Evolutionary conservation across 345 rosid genomes (phyloP).

Genomic region (Brassica carinata): DNA sequence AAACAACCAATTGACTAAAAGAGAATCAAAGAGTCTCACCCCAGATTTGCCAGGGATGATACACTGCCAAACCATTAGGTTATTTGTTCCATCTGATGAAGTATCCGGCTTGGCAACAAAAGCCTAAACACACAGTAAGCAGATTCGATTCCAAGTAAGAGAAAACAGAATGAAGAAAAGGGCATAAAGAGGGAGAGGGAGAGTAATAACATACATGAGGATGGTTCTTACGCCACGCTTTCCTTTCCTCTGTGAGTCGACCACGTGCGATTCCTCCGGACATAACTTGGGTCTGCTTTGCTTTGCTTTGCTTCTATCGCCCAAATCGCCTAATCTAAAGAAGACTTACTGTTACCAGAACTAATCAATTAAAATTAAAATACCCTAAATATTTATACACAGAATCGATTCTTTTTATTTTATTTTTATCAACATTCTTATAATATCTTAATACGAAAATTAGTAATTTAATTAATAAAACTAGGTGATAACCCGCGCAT

Average conservation of each 20-base stretch:
- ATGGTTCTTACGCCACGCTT: conserved; percentile 30
- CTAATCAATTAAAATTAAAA: neutral
- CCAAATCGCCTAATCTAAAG: neutral
- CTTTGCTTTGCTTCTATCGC: neutral
- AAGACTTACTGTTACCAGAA: neutral
- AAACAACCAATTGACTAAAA: neutral
- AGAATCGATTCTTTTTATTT: neutral
- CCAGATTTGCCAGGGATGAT: conserved; percentile 31
- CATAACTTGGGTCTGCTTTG: neutral
- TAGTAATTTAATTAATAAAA: neutral
- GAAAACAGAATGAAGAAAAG: neutral
- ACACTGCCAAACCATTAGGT: conserved; percentile 16
- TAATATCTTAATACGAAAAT: neutral
- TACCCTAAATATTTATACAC: neutral
- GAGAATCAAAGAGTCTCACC: neutral
- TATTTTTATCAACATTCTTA: neutral
- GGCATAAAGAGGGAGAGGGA: neutral
- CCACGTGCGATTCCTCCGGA: conserved; percentile 30
- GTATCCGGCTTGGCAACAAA: neutral
- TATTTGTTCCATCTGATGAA: conserved; percentile 10
- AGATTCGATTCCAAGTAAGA: neutral
- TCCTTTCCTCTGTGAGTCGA: conserved; percentile 24
- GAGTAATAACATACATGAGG: conserved; percentile 11
- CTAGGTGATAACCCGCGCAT: too few relatives aligned
- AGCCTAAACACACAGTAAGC: neutral